These are phyloP conservation scores for Bryoerythrophyllum caledonicum DNA, from an alignment of 225 moss, liverwort and hornwort species.

Conservation along the genomic window DNA sequence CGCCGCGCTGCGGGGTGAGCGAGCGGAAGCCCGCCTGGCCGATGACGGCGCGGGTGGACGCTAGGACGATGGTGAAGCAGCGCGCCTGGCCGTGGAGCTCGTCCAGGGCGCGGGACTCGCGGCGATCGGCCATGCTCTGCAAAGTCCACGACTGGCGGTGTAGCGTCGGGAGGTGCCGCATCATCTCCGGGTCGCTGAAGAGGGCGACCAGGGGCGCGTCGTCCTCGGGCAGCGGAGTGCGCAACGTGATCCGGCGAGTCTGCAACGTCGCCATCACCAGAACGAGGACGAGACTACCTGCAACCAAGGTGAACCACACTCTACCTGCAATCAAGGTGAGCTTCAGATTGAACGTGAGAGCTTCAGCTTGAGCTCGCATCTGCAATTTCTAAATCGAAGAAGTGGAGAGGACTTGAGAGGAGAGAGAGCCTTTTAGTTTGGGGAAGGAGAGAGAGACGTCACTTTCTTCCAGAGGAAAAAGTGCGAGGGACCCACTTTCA, in stretches of 20 bases:
- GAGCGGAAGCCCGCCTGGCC: conserved; percentile 40
- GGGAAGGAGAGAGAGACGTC: not conserved
- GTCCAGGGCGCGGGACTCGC: conserved; percentile 9
- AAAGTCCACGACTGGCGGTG: conserved; percentile 30
- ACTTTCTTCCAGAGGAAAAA: not conserved
- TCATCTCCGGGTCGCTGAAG: conserved; percentile 35
- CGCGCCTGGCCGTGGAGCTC: conserved; percentile 27
- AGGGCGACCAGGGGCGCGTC: conserved; percentile 2
- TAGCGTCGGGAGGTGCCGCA: conserved; percentile 29
- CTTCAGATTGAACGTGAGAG: not conserved
- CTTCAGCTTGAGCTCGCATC: too few species aligned
- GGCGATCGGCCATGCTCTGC: conserved; percentile 32
- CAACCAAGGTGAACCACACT: not conserved
- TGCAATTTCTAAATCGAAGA: not conserved
- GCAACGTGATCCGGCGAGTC: conserved; percentile 29
- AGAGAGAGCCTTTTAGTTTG: not conserved
- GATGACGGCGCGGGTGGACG: conserved; percentile 1
- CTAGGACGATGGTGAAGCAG: conserved; percentile 27
- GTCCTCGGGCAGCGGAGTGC: conserved; percentile 26
- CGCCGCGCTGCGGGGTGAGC: conserved; percentile 24
- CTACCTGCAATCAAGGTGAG: too few species aligned
- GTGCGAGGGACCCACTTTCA: not conserved
- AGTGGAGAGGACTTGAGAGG: not conserved
- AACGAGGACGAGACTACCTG: not conserved
- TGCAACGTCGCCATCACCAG: conserved; percentile 26